Evolutionary conservation across 139 green algal species (phyloP).

Genomic region (Chlorella sorokiniana): DNA sequence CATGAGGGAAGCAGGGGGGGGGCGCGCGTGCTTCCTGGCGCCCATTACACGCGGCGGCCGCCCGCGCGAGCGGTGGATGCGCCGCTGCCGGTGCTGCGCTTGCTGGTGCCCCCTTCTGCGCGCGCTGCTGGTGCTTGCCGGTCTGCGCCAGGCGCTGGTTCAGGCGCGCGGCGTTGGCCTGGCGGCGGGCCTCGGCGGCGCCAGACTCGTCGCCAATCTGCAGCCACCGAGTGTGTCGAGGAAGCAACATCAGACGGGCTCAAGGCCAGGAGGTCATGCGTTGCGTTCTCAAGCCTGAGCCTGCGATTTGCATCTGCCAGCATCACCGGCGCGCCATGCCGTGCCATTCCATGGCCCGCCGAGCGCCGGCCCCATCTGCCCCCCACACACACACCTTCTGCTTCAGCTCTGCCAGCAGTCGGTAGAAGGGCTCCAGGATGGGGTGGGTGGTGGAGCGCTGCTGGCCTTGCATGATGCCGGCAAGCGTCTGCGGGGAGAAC

Average conservation of each 20-base stretch:
- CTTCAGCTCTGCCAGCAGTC: slow-evolving; percentile 40
- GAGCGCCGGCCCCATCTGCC: too few species aligned
- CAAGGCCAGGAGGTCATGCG: neutral
- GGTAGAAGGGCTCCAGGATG: slow-evolving; percentile 45
- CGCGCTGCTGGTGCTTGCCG: slow-evolving; percentile 12
- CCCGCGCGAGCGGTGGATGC: slow-evolving; percentile 24
- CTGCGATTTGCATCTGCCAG: too few species aligned
- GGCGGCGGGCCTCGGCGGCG: slow-evolving; percentile 32
- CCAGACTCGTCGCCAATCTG: slow-evolving; percentile 38
- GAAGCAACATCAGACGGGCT: neutral
- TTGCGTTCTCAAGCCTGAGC: neutral
- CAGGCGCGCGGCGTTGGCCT: slow-evolving; percentile 21
- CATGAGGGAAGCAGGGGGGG: too few species aligned
- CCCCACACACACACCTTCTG: slow-evolving; percentile 36
- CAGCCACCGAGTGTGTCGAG: neutral
- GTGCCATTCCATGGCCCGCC: too few species aligned
- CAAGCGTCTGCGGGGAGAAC: slow-evolving; percentile 23
- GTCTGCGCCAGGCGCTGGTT: neutral
- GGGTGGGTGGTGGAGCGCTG: neutral
- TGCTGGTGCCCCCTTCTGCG: neutral
- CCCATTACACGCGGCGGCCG: slow-evolving; percentile 14
- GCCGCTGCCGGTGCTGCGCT: neutral
- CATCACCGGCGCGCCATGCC: too few species aligned
- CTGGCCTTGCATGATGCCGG: slow-evolving; percentile 3
- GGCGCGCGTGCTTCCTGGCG: neutral